Evolutionary conservation across 2,329 filamentous ascomycete genomes (phyloP).

Genomic region (Aspergillus sojae): DNA sequence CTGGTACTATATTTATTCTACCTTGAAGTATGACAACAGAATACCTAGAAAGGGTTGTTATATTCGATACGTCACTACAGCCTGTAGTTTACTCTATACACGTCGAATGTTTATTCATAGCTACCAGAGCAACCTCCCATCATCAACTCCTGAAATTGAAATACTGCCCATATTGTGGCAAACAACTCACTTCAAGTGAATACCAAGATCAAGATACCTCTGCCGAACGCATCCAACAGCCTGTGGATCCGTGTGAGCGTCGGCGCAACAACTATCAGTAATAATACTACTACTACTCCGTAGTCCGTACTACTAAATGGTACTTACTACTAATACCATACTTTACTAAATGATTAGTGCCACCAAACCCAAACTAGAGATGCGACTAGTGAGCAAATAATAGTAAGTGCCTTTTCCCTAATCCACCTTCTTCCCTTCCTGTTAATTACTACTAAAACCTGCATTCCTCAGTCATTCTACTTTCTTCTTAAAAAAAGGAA

Average conservation of each 20-base stretch:
- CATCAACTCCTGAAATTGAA: not conserved
- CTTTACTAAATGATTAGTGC: not conserved
- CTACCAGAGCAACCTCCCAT: not conserved
- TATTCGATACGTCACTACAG: not conserved
- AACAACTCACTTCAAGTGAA: not conserved
- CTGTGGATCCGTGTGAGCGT: not conserved
- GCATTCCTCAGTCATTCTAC: not conserved
- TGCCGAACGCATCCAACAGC: not conserved
- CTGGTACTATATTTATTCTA: not conserved
- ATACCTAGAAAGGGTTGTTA: not conserved
- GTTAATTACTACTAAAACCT: not conserved
- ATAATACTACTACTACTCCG: not conserved
- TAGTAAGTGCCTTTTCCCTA: not conserved
- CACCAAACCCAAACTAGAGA: not conserved
- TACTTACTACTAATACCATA: not conserved
- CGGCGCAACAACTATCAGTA: not conserved
- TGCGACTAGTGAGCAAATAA: slow-evolving; percentile 2
- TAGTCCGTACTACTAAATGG: not conserved
- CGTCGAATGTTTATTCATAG: not conserved
- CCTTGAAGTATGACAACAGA: not conserved
- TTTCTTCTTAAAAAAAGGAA: not conserved
- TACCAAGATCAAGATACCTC: not conserved
- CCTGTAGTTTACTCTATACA: not conserved
- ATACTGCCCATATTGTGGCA: not conserved
- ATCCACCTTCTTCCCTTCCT: not conserved